Evolutionary conservation across 345 rosid species (phyloP).

Genomic region (Salix exigua): DNA sequence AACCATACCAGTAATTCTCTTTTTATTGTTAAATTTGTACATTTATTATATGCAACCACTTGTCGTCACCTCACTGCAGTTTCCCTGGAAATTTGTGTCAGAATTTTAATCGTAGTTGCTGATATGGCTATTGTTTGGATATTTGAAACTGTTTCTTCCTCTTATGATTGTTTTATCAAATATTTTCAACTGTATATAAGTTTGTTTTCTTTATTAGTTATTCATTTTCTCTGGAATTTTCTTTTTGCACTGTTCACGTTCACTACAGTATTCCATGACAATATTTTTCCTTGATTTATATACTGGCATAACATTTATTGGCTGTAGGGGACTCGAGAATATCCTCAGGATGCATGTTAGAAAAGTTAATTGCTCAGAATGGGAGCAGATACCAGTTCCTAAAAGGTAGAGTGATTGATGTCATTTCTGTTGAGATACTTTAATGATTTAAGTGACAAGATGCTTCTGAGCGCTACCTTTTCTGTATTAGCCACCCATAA

Average conservation of each 20-base stretch:
- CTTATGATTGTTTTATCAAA: neutral
- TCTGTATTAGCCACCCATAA: neutral
- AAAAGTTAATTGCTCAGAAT: constrained; percentile 73
- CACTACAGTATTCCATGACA: neutral
- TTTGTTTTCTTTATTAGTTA: neutral
- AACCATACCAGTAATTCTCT: neutral
- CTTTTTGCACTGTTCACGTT: neutral
- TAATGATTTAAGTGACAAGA: neutral
- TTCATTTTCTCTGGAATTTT: neutral
- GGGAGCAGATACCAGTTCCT: constrained; percentile 89
- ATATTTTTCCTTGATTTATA: neutral
- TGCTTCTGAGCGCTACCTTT: neutral
- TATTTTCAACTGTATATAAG: neutral
- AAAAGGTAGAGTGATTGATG: constrained; percentile 52
- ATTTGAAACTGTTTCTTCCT: neutral
- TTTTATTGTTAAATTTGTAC: neutral
- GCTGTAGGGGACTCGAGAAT: constrained; percentile 83
- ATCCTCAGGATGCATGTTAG: constrained; percentile 71
- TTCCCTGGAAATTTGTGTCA: neutral
- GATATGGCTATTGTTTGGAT: neutral
- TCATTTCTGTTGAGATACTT: neutral
- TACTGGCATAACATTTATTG: constrained; percentile 15
- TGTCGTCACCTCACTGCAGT: neutral
- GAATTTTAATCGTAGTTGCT: neutral
- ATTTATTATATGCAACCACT: neutral